Conservation (phyloP, 140 eudicot species). For the Stevia rebaudiana region DNA sequence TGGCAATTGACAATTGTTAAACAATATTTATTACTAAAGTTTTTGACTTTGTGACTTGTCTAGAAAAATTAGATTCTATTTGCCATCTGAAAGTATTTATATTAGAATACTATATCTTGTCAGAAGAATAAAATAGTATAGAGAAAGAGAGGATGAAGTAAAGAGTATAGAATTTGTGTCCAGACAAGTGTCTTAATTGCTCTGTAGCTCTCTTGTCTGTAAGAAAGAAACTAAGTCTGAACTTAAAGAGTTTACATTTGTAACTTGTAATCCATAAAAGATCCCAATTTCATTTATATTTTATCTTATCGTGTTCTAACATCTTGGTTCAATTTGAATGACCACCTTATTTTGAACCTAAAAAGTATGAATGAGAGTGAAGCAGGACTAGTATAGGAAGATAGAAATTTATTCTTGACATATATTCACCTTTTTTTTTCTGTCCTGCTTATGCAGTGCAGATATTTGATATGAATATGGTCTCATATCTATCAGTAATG, state of each 20-base stretch:
- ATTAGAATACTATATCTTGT: constrained; percentile 9
- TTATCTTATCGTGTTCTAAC: too few species aligned
- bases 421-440: neutral
- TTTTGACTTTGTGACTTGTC: neutral
- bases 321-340: neutral
- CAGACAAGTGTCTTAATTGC: neutral
- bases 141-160: constrained; percentile 3
- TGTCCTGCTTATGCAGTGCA: neutral
- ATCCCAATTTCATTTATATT: neutral
- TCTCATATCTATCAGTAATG: neutral
- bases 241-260: neutral
- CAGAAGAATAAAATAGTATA: constrained; percentile 5
- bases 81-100: neutral
- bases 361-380: constrained; percentile 5
- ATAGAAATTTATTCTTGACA: neutral
- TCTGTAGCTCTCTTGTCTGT: neutral
- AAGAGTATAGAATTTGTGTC: constrained; percentile 4
- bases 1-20: neutral
- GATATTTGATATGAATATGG: neutral
- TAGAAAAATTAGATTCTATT: constrained; percentile 1
- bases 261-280: constrained; percentile 3
- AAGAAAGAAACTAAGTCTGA: neutral
- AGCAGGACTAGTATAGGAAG: constrained; percentile 9
- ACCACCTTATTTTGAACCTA: neutral
- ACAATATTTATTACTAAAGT: neutral